These are phyloP conservation scores for Alisma plantagoaquatica DNA, from an alignment of 106 monocot genomes.

Conservation along the genomic window DNA sequence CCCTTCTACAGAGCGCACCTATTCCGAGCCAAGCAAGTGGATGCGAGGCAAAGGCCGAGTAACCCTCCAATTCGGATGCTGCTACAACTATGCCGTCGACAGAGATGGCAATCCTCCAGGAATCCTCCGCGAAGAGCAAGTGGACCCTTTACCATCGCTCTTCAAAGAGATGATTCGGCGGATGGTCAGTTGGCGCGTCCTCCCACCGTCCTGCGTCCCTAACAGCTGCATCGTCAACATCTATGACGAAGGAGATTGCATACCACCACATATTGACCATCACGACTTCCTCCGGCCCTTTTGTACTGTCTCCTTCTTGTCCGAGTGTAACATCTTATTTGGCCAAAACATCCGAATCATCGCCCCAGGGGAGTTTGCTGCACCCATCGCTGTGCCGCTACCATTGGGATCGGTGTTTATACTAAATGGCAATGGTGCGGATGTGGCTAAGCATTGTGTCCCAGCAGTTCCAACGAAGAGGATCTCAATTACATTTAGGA, in stretches of 20 bases:
- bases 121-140: constrained; percentile 10
- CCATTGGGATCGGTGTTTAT: constrained; percentile 67
- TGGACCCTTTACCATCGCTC: constrained; percentile 5
- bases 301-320: constrained; percentile 12
- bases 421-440: constrained; percentile 81
- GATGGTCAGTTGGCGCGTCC: constrained; percentile 18
- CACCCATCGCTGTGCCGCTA: constrained; percentile 7
- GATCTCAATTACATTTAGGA: constrained; percentile 83
- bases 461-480: constrained; percentile 69
- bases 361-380: constrained; percentile 9
- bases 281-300: constrained; percentile 17
- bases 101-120: constrained; percentile 14
- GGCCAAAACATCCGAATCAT: not conserved
- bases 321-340: constrained; percentile 18
- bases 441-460: constrained; percentile 84
- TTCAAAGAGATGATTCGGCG: constrained; percentile 13
- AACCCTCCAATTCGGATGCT: constrained; percentile 1
- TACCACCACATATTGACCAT: constrained; percentile 18
- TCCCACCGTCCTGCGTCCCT: constrained; percentile 14
- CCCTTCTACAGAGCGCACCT: constrained; percentile 7
- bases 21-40: constrained; percentile 1
- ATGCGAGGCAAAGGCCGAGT: constrained; percentile 2
- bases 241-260: constrained; percentile 15
- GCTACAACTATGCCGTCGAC: constrained; percentile 4
- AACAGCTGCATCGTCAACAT: constrained; percentile 18